A percentile compares a stretch with the other conserved stretches of the same genome.
These are phyloP conservation scores for Corynascus novoguineensis DNA, from an alignment of 495 filamentous ascomycete genomes.

Conservation along the genomic window DNA sequence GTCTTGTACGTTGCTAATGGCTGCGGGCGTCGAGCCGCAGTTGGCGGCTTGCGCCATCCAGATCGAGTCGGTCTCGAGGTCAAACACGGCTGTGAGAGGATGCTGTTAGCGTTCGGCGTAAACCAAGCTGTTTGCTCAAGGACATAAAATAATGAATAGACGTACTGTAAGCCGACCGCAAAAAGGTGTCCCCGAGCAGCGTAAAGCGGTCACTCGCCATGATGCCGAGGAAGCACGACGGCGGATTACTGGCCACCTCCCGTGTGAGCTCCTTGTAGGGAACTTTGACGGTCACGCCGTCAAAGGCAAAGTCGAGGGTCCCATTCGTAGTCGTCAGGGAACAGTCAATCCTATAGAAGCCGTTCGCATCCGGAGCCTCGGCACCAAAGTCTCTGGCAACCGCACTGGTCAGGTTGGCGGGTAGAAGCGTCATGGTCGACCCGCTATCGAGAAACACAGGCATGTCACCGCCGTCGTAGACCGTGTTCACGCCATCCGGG, in stretches of 20 bases:
- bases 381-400: constrained; percentile 66
- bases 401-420: constrained; percentile 52
- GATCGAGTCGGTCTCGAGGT: constrained; percentile 40
- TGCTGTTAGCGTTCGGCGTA: not conserved
- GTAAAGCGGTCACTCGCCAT: constrained; percentile 55
- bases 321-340: constrained; percentile 54
- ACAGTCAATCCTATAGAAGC: constrained; percentile 68
- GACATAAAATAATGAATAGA: not conserved
- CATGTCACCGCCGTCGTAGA: constrained; percentile 45
- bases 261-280: constrained; percentile 53
- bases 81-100: constrained; percentile 41
- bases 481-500: constrained; percentile 38
- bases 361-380: constrained; percentile 41
- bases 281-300: constrained; percentile 61
- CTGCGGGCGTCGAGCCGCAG: constrained; percentile 39
- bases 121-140: too few relatives aligned
- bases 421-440: constrained; percentile 81
- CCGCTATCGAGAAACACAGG: constrained; percentile 84
- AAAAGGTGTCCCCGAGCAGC: constrained; percentile 87
- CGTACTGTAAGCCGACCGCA: constrained; percentile 76
- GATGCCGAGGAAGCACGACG: constrained; percentile 72
- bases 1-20: constrained; percentile 24
- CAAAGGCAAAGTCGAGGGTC: constrained; percentile 67
- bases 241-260: constrained; percentile 41
- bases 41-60: constrained; percentile 43